A percentile compares a stretch with the other conserved stretches of the same genome.
Conservation (phyloP, 768 basidiomycete genomes). For the Kondoa subrosea region DNA sequence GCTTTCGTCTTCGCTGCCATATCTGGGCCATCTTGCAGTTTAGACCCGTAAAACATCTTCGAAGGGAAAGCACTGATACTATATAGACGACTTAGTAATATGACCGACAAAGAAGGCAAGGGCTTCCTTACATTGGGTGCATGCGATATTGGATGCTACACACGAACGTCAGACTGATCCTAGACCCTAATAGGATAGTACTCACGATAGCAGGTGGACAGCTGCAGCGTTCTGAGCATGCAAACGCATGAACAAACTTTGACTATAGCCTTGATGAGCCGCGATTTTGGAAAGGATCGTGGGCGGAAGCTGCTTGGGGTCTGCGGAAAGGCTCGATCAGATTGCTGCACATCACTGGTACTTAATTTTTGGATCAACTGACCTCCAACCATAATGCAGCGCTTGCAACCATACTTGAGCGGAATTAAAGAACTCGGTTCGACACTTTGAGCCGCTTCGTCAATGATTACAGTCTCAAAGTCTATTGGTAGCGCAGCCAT, state of each 20-base stretch:
- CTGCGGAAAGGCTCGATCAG: constrained; percentile 24
- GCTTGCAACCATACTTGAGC: constrained; percentile 62
- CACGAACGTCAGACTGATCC: not conserved
- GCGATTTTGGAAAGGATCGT: constrained; percentile 59
- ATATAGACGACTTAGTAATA: not conserved
- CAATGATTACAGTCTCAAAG: constrained; percentile 91
- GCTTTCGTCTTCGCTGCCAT: constrained; percentile 69
- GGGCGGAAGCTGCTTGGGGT: constrained; percentile 67
- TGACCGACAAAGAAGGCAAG: constrained; percentile 35
- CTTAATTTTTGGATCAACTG: constrained; percentile 12
- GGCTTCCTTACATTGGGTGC: constrained; percentile 55
- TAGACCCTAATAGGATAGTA: constrained; percentile 3
- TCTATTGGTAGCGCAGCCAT: constrained; percentile 51
- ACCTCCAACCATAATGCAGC: constrained; percentile 89
- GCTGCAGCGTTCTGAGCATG: constrained; percentile 62
- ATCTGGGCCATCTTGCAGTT: constrained; percentile 65
- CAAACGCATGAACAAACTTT: constrained; percentile 72
- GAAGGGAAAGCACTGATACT: constrained; percentile 60
- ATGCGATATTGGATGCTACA: constrained; percentile 94
- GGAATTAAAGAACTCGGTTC: constrained; percentile 91
- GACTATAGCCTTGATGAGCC: constrained; percentile 55
- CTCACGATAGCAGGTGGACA: constrained; percentile 74
- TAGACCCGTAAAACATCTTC: constrained; percentile 63
- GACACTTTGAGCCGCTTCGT: constrained; percentile 93
- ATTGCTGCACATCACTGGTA: not conserved